Evolutionary conservation across 2,329 filamentous ascomycete genomes (phyloP).

Genomic region (Pseudogymnoascus sp.): DNA sequence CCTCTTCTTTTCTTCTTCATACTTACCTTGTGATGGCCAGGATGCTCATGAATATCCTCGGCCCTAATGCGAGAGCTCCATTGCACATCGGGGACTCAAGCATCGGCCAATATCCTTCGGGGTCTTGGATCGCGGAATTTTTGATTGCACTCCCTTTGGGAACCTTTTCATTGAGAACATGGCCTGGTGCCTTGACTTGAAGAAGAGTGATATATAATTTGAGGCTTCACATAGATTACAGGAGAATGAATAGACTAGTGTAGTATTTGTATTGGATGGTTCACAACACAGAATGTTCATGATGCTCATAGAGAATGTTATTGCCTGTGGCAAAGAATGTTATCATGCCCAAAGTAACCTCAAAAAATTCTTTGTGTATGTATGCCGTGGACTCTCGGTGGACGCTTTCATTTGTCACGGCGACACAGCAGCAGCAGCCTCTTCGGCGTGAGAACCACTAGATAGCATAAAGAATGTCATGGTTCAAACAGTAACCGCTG

Average conservation of each 20-base stretch:
- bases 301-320: neutral
- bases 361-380: neutral
- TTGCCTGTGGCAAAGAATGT: neutral
- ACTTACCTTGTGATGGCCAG: constrained; percentile 19
- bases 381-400: neutral
- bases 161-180: constrained; percentile 22
- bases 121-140: constrained; percentile 43
- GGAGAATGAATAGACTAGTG: neutral
- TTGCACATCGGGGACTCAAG: constrained; percentile 45
- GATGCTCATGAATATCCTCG: constrained; percentile 13
- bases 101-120: constrained; percentile 42
- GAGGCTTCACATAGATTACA: neutral
- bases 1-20: constrained; percentile 16
- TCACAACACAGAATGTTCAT: neutral
- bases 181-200: constrained; percentile 15
- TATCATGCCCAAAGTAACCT: neutral
- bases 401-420: neutral
- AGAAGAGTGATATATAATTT: constrained; percentile 15
- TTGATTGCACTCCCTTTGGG: constrained; percentile 34
- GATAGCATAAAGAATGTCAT: neutral
- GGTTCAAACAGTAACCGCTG: neutral
- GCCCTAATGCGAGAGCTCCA: constrained; percentile 42
- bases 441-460: neutral
- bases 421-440: neutral
- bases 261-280: neutral